Base-by-base conservation (phyloP, 1,284 basidiomycete genomes). In the Phellinidium pouzarii region DNA sequence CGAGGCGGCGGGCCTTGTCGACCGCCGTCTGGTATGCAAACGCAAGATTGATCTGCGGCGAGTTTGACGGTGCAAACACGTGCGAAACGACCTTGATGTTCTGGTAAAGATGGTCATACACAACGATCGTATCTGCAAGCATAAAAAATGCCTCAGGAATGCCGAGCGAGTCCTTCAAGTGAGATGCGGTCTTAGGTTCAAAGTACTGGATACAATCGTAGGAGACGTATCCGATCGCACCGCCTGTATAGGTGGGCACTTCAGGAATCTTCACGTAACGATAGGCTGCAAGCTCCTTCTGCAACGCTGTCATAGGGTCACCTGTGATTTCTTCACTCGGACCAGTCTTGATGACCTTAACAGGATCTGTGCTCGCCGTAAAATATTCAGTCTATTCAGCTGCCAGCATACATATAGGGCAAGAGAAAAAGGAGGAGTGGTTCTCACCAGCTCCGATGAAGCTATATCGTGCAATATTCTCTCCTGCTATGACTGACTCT, bases 181-280 rank as follows among this genome's bases (percentile, higher is more conserved):
- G 73, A 41, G 80, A 76, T 26, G 79, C 77, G 3, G 94, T 95
- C 70, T 91, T 93, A 52, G 95, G 91, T 70, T 99, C 96, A 64
- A 99, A 99, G 69, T 99, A 87, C 59, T 90, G 88, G 52, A 99
- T 84, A 66, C 91, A 92, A 66, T 99, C 96, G 71, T 95, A 99
- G 11, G 91, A 82, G 60, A 99, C 92, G 71, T 97, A 99, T 42
- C 96, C 96, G 62, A 99, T 92, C 0, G 95, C 95, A 48, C 96
- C 96, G 47, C 96, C 96, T 25, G 95, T 97, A 66, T 99, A 98
- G 0, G 94, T 95, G 0, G 90, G 86, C 38, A 97, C 77, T 66
- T 94, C 89, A 4, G 92, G 92, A 12, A 97, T 82, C 66, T 87
- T 86, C 66, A 96, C 80, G 66, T 96, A 98, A 67, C 87, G 79